phyloP scores from a whole-genome alignment of 1,139 yeast species.

The Lodderomyces pseudojiufengensis region DNA sequence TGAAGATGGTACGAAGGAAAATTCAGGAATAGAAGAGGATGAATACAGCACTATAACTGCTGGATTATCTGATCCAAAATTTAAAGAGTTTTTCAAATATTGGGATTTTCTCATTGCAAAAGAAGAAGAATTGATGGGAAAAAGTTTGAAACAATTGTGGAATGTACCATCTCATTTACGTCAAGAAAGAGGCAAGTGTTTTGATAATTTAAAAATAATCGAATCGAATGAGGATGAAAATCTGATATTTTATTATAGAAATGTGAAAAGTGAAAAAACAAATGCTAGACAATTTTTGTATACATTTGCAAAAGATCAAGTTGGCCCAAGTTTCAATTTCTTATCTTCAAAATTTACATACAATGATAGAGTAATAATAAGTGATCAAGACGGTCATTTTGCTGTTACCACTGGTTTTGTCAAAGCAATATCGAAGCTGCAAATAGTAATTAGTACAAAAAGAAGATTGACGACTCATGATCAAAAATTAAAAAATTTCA shows the following conservation, averaged over 20 bases:
- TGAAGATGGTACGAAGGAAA: conserved; percentile 53
- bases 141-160: conserved; percentile 66
- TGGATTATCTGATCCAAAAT: conserved; percentile 42
- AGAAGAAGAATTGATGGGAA: conserved; percentile 63
- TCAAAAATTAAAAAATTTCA: conserved; percentile 38
- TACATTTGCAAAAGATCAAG: conserved; percentile 30
- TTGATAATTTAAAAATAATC: conserved; percentile 56
- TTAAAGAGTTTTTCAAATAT: conserved; percentile 54
- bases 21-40: conserved; percentile 45
- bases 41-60: conserved; percentile 46
- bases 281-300: conserved; percentile 34
- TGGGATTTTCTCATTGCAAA: conserved; percentile 75
- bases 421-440: conserved; percentile 34
- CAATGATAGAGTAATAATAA: conserved; percentile 60
- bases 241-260: conserved; percentile 6
- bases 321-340: neutral
- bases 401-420: conserved; percentile 67
- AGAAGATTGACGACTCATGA: conserved; percentile 50
- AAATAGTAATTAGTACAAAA: conserved; percentile 43
- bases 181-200: conserved; percentile 36
- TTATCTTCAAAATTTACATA: conserved; percentile 41
- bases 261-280: conserved; percentile 10
- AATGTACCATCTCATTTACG: conserved; percentile 55
- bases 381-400: conserved; percentile 79
- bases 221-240: conserved; percentile 21